phyloP scores from a whole-genome alignment of 169 alveolate genomes.

The Sarcocystis neurona region DNA sequence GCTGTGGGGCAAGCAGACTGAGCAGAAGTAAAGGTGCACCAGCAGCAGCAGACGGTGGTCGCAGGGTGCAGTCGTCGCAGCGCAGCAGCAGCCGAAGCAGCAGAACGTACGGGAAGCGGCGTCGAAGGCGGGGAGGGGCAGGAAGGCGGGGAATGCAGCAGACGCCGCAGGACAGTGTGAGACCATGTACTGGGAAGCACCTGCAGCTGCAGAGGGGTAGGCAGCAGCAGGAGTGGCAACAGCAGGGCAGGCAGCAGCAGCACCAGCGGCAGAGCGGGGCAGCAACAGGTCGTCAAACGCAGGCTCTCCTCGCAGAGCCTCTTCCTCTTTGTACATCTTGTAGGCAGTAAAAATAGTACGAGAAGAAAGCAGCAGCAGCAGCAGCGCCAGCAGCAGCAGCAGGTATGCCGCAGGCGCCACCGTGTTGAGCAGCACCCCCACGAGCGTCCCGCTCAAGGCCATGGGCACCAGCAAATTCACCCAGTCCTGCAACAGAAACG shows the following conservation, averaged over 20 bases:
- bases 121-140: neutral
- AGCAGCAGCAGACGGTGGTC: constrained; percentile 12
- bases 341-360: constrained; percentile 59
- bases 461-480: constrained; percentile 77
- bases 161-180: too few species aligned
- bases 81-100: constrained; percentile 26
- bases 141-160: neutral
- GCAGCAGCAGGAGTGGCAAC: neutral
- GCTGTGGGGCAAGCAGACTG: too few species aligned
- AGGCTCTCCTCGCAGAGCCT: neutral
- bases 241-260: neutral
- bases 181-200: too few species aligned
- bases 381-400: constrained; percentile 60
- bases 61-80: neutral
- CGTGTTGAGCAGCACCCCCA: constrained; percentile 82
- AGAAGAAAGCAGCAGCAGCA: constrained; percentile 46
- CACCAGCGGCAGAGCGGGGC: neutral
- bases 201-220: neutral
- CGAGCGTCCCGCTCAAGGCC: constrained; percentile 78
- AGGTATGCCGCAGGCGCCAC: constrained; percentile 56
- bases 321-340: constrained; percentile 17
- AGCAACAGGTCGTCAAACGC: constrained; percentile 44
- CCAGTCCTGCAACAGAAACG: constrained; percentile 42
- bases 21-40: too few species aligned
- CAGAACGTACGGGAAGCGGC: neutral